phyloP scores from a whole-genome alignment of 2,329 filamentous ascomycete species.

The Rosellinia necatrix region DNA sequence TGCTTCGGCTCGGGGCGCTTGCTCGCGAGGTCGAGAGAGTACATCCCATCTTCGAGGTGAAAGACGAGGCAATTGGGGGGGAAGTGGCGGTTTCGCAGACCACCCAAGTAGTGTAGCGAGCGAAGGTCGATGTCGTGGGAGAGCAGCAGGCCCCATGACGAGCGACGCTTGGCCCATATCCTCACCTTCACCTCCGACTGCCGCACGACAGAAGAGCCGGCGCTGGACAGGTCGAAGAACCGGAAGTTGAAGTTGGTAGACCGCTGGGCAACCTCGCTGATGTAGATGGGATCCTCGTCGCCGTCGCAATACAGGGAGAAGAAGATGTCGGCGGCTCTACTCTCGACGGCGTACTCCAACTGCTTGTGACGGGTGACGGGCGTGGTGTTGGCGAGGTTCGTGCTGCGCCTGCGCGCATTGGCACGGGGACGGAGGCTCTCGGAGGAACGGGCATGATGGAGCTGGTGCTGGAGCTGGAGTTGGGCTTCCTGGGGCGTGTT shows the following conservation, averaged over 20 bases:
- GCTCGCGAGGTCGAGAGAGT: conserved; percentile 73
- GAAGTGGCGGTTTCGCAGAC: conserved; percentile 70
- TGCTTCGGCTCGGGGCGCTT: conserved; percentile 57
- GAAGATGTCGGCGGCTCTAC: conserved; percentile 82
- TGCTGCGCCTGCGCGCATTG: conserved; percentile 52
- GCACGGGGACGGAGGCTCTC: conserved; percentile 51
- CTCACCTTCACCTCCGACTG: conserved; percentile 68
- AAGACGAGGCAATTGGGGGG: conserved; percentile 84
- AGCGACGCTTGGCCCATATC: conserved; percentile 71
- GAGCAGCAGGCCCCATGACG: conserved; percentile 66
- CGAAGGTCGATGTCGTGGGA: conserved; percentile 74
- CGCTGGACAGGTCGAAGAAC: conserved; percentile 75
- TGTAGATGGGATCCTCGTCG: conserved; percentile 76
- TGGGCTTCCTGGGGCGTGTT: conserved; percentile 61
- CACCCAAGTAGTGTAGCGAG: conserved; percentile 78
- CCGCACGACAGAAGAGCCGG: conserved; percentile 67
- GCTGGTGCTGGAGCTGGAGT: conserved; percentile 45
- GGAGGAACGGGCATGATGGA: conserved; percentile 62
- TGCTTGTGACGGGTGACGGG: conserved; percentile 69
- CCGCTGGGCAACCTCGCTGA: conserved; percentile 79
- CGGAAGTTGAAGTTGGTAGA: conserved; percentile 92
- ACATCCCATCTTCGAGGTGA: conserved; percentile 84
- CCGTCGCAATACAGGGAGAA: conserved; percentile 78
- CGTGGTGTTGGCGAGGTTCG: conserved; percentile 52
- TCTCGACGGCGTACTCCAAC: conserved; percentile 73